Evolutionary conservation across 129 eudicot species (phyloP), one percentile per base, ranked within the genome.

Genomic region (Kitagawia praeruptora): DNA sequence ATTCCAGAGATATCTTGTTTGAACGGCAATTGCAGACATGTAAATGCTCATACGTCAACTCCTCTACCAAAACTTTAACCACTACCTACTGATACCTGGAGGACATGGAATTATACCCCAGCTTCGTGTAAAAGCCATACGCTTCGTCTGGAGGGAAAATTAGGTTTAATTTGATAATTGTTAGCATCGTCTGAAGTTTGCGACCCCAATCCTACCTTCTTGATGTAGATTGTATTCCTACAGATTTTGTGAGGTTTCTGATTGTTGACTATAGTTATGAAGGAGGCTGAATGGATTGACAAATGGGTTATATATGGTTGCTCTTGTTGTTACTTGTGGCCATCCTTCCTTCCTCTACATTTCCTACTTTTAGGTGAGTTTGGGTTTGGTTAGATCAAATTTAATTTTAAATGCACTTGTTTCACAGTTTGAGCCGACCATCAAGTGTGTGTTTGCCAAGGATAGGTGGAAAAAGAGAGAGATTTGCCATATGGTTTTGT

Each of bases 321-420:
- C 16, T 31, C 8, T n/a, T 44, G 3, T 73, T 27, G 46, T n/a
- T n/a, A n/a, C n/a, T n/a, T 61, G 56, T n/a, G 45, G 74, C 51
- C n/a, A n/a, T n/a, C n/a, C 53, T 42, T 73, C 76, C 76, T 42
- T 42, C 38, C 76, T 73, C 38, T 73, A 42, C 40, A 27, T 45
- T 74, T 74, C 56, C 49, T 46, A 74, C 77, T 74, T 74, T 27
- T 74, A n/a, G 77, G 77, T 75, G 77, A 75, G 61, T 31, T 67
- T 31, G 15, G 41, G 19, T 25, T 25, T 42, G 12, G 15, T 41
- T 28, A 16, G 77, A 25, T 28, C 40, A 25, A 44, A 74, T 44
- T 74, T 13, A 74, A 42, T 73, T 12, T 61, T 27, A 27, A 2
- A 5, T 74, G 76, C 28, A 41, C 3, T 45, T 74, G 58, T 74